Base-by-base conservation (phyloP, 169 alveolate genomes). In the Plasmodium ovale region DNA sequence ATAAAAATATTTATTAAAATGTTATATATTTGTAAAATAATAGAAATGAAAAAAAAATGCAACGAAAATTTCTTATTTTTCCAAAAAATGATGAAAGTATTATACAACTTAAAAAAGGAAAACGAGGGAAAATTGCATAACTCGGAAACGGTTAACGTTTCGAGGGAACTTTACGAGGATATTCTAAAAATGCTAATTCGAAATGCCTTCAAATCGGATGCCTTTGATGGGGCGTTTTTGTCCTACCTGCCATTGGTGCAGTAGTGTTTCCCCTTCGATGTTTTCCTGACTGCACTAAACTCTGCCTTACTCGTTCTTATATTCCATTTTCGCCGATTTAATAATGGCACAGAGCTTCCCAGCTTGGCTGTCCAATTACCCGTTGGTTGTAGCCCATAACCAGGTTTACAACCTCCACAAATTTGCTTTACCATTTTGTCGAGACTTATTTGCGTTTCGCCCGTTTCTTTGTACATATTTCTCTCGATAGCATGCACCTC, bases 11-110 rank as follows among this genome's bases (percentile, higher is more conserved):
- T 77, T 53, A 77, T 77, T 47, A 77, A 67, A 67, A 59, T 35
- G 19, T 35, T 77, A 23, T 77, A 77, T 44, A 77, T 77, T 60
- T 77, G 59, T 35, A 60, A 60, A 44, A 77, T 77, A 29, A 0
- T 16, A 53, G 68, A 77, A n/a, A 19, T 10, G 10, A 47, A 21
- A 59, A 19, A 10, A 3, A 6, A 54, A 19, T 37, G 31, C 62
- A 31, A 64, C 62, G 49, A 64, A 29, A 60, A 62, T 62, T 60
- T 47, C 27, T 14, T 62, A 37, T 65, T 33, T 37, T 53, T 77
- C 53, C 88, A 77, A 44, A 77, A 77, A 77, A 77, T 42, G 19
- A 77, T 77, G 67, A 77, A 77, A 64, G 49, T 77, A 60, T 77
- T 77, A 29, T 77, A 60, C 62, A 60, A 58, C 35, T 16, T 37